Conservation (phyloP, 345 rosid genomes). For the Citrus reticulata region DNA sequence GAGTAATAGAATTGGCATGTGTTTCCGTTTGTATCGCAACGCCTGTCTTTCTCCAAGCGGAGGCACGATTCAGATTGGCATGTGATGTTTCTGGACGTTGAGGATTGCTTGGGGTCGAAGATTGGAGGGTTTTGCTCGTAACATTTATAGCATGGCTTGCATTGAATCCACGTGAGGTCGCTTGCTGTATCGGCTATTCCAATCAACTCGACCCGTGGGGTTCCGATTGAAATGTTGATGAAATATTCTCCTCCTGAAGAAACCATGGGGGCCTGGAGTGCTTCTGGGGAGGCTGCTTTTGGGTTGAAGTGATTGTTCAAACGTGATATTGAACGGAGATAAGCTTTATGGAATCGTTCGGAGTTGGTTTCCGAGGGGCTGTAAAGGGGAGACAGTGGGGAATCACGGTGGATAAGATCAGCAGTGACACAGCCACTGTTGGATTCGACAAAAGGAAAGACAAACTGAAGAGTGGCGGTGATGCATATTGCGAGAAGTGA, state of each 20-base stretch:
- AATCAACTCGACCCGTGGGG: slow-evolving; percentile 36
- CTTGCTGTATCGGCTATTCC: slow-evolving; percentile 64
- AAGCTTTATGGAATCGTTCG: slow-evolving; percentile 37
- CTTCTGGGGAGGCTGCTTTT: neutral
- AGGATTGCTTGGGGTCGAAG: slow-evolving; percentile 50
- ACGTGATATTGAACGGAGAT: slow-evolving; percentile 48
- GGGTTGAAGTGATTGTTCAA: slow-evolving; percentile 19
- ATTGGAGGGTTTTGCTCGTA: slow-evolving; percentile 40
- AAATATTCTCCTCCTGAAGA: slow-evolving; percentile 47
- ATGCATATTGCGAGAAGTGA: neutral
- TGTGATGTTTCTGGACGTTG: slow-evolving; percentile 23
- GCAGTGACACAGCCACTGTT: slow-evolving; percentile 19
- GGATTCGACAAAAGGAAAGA: neutral
- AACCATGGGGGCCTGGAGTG: slow-evolving; percentile 33
- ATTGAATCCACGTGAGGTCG: slow-evolving; percentile 62
- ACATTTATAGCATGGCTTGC: slow-evolving; percentile 54
- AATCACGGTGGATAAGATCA: slow-evolving; percentile 55
- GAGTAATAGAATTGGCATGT: slow-evolving; percentile 40
- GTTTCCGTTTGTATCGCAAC: slow-evolving; percentile 15
- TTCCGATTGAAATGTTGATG: slow-evolving; percentile 52
- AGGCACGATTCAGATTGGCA: slow-evolving; percentile 41
- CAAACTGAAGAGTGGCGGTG: neutral
- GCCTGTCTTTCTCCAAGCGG: slow-evolving; percentile 3
- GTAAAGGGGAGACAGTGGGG: slow-evolving; percentile 48
- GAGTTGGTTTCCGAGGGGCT: slow-evolving; percentile 25